These are phyloP conservation scores for Ophiostoma populinum DNA, from an alignment of 2,329 filamentous ascomycete species.

Conservation along the genomic window DNA sequence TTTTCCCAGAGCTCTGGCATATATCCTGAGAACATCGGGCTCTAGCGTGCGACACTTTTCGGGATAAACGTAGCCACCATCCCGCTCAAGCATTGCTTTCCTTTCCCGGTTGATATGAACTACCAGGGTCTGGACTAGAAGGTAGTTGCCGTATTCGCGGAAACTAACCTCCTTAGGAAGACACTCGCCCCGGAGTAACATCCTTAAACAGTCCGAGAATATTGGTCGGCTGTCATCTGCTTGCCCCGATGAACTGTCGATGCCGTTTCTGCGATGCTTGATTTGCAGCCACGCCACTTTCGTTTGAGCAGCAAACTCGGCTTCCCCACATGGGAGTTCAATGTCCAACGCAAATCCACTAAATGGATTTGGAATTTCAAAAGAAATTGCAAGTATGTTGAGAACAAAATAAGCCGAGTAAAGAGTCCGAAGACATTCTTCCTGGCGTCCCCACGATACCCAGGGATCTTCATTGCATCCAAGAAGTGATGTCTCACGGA, in stretches of 20 bases:
- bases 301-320: background rate
- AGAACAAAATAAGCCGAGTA: slow-evolving; percentile 4
- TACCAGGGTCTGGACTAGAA: slow-evolving; percentile 2
- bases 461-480: too few relatives aligned
- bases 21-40: background rate
- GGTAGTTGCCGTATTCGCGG: slow-evolving; percentile 2
- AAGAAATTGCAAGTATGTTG: slow-evolving; percentile 2
- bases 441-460: too few relatives aligned
- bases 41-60: too few relatives aligned
- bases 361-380: background rate
- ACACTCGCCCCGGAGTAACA: background rate
- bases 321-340: background rate
- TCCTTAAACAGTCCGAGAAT: too few relatives aligned
- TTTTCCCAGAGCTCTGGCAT: background rate
- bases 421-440: slow-evolving; percentile 2
- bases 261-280: background rate
- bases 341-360: background rate
- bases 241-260: too few relatives aligned
- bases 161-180: background rate
- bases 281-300: background rate
- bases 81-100: background rate
- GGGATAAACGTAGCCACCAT: too few relatives aligned
- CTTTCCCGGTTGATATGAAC: slow-evolving; percentile 1
- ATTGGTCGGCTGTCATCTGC: too few relatives aligned
- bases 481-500: too few relatives aligned